A percentile compares a stretch with the other conserved stretches of the same genome.
Conservation (phyloP, 2,329 filamentous ascomycete species). For the Aspergillus calidoustus region DNA sequence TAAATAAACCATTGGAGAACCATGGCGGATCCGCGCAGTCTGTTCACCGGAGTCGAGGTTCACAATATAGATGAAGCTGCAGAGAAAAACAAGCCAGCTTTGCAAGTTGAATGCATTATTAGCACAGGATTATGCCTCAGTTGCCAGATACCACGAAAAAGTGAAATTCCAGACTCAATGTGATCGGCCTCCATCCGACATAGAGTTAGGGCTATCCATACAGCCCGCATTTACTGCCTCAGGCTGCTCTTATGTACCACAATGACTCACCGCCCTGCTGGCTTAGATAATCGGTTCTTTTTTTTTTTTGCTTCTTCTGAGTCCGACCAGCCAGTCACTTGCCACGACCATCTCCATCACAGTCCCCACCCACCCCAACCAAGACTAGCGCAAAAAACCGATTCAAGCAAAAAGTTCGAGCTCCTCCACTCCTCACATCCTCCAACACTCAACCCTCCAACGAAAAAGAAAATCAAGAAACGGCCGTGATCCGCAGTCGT, state of each 20-base stretch:
- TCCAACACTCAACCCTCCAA: background rate
- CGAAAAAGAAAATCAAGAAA: constrained; percentile 17
- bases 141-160: background rate
- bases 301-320: no score
- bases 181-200: background rate
- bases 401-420: background rate
- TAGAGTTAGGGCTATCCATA: background rate
- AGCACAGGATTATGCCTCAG: no score
- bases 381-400: background rate
- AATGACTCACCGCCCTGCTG: background rate
- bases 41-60: no score
- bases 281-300: no score
- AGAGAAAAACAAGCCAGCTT: no score
- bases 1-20: no score
- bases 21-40: no score
- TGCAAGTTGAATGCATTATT: no score
- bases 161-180: background rate
- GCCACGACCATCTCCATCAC: no score
- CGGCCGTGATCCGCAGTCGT: constrained; percentile 45
- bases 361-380: background rate
- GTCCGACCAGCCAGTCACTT: no score
- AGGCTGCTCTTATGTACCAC: background rate
- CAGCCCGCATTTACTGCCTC: background rate
- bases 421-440: background rate
- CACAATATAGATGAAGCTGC: no score